Evolutionary conservation across 768 basidiomycete genomes (phyloP).

Genomic region (Xerocomellus intermedius): DNA sequence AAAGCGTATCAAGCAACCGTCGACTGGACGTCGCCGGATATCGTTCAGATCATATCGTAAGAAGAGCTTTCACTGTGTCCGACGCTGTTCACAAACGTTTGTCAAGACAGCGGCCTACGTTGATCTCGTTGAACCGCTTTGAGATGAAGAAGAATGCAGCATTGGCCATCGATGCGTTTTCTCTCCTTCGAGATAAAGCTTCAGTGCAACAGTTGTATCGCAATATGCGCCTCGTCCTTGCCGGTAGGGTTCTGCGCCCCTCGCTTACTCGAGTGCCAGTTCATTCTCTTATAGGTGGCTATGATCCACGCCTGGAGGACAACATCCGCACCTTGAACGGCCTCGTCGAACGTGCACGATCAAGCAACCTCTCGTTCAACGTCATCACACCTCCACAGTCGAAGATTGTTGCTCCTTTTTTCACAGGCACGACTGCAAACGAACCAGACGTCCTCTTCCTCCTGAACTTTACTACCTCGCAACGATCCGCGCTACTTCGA

Average conservation of each 20-base stretch:
- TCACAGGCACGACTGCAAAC: conserved; percentile 35
- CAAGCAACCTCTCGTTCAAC: conserved; percentile 55
- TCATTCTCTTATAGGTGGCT: conserved; percentile 61
- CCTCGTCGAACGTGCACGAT: conserved; percentile 59
- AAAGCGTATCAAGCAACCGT: conserved; percentile 57
- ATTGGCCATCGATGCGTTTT: conserved; percentile 80
- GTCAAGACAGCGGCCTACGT: conserved; percentile 57
- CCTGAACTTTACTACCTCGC: conserved; percentile 85
- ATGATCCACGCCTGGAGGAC: conserved; percentile 83
- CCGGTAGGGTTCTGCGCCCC: conserved; percentile 46
- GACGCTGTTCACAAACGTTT: conserved; percentile 23
- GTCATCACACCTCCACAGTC: conserved; percentile 51
- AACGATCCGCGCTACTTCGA: conserved; percentile 79
- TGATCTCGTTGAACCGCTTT: conserved; percentile 91
- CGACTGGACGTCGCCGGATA: conserved; percentile 47
- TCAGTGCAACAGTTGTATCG: conserved; percentile 20
- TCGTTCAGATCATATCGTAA: conserved; percentile 56
- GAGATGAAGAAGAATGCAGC: conserved; percentile 92
- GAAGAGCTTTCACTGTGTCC: conserved; percentile 18
- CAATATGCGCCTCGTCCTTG: conserved; percentile 70
- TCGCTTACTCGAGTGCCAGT: neutral
- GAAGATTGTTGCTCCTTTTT: conserved; percentile 38
- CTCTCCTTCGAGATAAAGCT: conserved; percentile 43
- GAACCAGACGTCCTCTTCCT: conserved; percentile 75
- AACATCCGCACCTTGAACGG: conserved; percentile 67